Base-by-base conservation (phyloP, 164 flowering plant genomes). In the Macadamia integrifolia region DNA sequence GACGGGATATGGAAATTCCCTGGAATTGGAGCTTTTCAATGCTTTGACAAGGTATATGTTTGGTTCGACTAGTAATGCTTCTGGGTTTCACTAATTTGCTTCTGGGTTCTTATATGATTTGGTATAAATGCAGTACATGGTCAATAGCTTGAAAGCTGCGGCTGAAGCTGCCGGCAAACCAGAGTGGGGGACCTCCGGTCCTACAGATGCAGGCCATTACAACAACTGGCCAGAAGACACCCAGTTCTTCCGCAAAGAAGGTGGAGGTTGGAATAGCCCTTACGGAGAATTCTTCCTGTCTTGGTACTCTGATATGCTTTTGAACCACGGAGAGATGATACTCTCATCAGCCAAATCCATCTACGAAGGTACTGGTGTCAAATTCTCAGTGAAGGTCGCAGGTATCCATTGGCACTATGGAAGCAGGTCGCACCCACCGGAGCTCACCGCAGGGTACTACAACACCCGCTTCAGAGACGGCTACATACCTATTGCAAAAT, bases 321-420 rank as follows among this genome's bases (percentile, higher is more conserved):
- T 93, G 17, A 90, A 86, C 11, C 97, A 93, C 42, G 97, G 97
- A 0, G 97, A 93, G 74, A 79, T 87, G 29, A 87, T 93, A 3
- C 68, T 93, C 3, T 73, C 85, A 9, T 74, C 95, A 0, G 89
- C 93, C 65, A 64, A 71, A 11, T 65, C 84, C 10, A 65, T 84
- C 71, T 91, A 87, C 73, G 60, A 77, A 43, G 72, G 58, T 67
- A 71, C 78, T 0, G 87, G 85, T 0, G 84, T 80, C 32, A 91
- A 90, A 77, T 85, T 91, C 69, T 91, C 98, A 0, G 96, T 86
- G 3, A 93, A 93, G 72, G 69, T 93, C 23, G 94, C 97, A 1
- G 98, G 98, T 31, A 90, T 93, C 61, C 98, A 93, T 72, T 93
- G 98, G 98, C 98, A 93, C 70, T 90, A 93, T 60, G 96, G 96